These are phyloP conservation scores for Debaryomyces udenii DNA, from an alignment of 1,139 yeast genomes.

Conservation along the genomic window DNA sequence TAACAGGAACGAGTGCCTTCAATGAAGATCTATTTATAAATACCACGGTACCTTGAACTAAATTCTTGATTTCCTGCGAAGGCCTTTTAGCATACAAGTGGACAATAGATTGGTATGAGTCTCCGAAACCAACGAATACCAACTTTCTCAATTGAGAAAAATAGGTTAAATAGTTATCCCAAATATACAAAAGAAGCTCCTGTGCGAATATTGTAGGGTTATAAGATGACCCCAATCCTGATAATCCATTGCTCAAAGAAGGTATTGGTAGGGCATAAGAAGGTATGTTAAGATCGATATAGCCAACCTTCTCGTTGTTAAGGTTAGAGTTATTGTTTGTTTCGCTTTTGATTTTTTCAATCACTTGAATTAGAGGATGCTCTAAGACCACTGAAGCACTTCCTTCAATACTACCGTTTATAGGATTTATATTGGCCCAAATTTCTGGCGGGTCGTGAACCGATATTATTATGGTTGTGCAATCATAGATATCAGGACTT, in stretches of 20 bases:
- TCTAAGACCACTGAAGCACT: conserved; percentile 65
- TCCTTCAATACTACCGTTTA: conserved; percentile 76
- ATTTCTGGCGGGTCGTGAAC: conserved; percentile 93
- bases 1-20: conserved; percentile 78
- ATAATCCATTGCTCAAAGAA: conserved; percentile 12
- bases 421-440: conserved; percentile 86
- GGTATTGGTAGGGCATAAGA: conserved; percentile 40
- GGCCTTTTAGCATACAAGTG: conserved; percentile 84
- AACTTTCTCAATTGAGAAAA: conserved; percentile 68
- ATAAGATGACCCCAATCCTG: conserved; percentile 34
- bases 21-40: conserved; percentile 68
- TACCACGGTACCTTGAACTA: conserved; percentile 73
- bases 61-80: conserved; percentile 54
- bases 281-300: conserved; percentile 84
- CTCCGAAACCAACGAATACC: conserved; percentile 87
- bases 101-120: conserved; percentile 83
- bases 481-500: conserved; percentile 69
- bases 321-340: conserved; percentile 54
- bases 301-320: conserved; percentile 62
- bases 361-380: conserved; percentile 44
- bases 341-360: conserved; percentile 36
- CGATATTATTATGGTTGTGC: conserved; percentile 64
- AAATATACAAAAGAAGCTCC: conserved; percentile 73
- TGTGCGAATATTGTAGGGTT: conserved; percentile 71
- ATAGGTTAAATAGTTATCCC: conserved; percentile 89